Conservation (phyloP, 192 early-diverging fungal species). For the Blastocladiella britannica region DNA sequence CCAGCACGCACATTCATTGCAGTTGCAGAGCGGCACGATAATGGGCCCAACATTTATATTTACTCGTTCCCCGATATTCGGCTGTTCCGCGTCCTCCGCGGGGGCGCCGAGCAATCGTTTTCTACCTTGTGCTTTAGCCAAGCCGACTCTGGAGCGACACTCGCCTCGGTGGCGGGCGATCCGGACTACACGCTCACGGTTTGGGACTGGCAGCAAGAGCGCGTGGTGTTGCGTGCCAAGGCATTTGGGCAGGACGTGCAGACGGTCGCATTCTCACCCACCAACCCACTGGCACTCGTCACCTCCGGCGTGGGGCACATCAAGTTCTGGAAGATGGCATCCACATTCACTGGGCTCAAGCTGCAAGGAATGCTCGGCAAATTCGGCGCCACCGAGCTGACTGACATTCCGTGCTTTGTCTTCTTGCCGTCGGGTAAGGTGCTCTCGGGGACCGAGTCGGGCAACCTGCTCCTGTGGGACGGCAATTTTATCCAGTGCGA, state of each 20-base stretch:
- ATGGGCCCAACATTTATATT: conserved; percentile 29
- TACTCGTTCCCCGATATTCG: conserved; percentile 26
- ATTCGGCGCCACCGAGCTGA: conserved; percentile 34
- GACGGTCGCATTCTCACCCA: conserved; percentile 26
- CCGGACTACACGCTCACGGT: conserved; percentile 43
- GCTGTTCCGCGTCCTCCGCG: conserved; percentile 20
- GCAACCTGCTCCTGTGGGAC: conserved; percentile 41
- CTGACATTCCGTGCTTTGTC: conserved; percentile 34
- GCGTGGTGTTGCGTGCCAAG: conserved; percentile 30
- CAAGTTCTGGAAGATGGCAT: conserved; percentile 40
- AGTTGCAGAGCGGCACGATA: conserved; percentile 21
- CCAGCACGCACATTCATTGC: conserved; percentile 25
- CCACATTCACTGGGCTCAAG: conserved; percentile 39
- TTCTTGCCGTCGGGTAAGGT: conserved; percentile 39
- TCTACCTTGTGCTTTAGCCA: conserved; percentile 22
- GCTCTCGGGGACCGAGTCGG: conserved; percentile 32
- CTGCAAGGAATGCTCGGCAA: conserved; percentile 31
- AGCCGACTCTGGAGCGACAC: conserved; percentile 23
- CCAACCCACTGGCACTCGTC: conserved; percentile 27
- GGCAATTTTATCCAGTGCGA: conserved; percentile 46
- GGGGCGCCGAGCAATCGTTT: conserved; percentile 22
- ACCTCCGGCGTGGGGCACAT: conserved; percentile 47
- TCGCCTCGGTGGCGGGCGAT: conserved; percentile 32
- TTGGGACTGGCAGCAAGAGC: conserved; percentile 34
- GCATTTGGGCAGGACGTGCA: conserved; percentile 43